Percentiles rank a stretch among this genome's conserved stretches.
phyloP scores from a whole-genome alignment of 345 rosid genomes.

The Salix caprea region DNA sequence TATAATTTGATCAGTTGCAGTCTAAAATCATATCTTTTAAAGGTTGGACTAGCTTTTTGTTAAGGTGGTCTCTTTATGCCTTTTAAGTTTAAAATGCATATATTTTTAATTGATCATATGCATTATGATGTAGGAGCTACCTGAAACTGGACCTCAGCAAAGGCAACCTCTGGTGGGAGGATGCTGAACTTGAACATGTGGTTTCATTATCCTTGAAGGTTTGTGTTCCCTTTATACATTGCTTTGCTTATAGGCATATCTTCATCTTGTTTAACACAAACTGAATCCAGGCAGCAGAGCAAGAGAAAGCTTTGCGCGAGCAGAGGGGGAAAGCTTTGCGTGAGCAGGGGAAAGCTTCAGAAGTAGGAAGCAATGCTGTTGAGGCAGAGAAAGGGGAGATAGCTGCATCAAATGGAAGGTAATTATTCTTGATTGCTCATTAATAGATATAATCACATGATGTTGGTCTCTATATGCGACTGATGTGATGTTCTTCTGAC shows the following conservation, averaged over 20 bases:
- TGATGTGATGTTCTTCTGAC: neutral
- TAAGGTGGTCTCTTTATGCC: neutral
- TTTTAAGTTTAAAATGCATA: neutral
- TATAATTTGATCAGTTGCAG: neutral
- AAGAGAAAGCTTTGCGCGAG: constrained; percentile 50
- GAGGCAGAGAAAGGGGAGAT: constrained; percentile 34
- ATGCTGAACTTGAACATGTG: constrained; percentile 62
- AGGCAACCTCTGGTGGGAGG: constrained; percentile 42
- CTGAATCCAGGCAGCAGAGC: constrained; percentile 65
- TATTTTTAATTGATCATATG: neutral
- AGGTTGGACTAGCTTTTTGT: neutral
- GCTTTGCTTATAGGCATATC: neutral
- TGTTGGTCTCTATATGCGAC: neutral
- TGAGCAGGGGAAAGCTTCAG: constrained; percentile 45
- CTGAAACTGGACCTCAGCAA: constrained; percentile 37
- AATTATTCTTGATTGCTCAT: constrained; percentile 8
- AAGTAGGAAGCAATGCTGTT: constrained; percentile 35
- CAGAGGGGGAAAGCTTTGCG: constrained; percentile 33
- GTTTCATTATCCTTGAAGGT: constrained; percentile 48
- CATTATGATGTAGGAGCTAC: constrained; percentile 35
- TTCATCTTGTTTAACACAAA: constrained; percentile 19
- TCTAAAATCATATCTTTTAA: neutral
- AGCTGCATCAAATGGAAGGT: constrained; percentile 70
- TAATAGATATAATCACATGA: neutral
- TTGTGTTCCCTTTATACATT: constrained; percentile 10